Evolutionary conservation across 2,329 filamentous ascomycete species (phyloP), one percentile per base, ranked within the genome.

Genomic region (Cladosporium sp.): DNA sequence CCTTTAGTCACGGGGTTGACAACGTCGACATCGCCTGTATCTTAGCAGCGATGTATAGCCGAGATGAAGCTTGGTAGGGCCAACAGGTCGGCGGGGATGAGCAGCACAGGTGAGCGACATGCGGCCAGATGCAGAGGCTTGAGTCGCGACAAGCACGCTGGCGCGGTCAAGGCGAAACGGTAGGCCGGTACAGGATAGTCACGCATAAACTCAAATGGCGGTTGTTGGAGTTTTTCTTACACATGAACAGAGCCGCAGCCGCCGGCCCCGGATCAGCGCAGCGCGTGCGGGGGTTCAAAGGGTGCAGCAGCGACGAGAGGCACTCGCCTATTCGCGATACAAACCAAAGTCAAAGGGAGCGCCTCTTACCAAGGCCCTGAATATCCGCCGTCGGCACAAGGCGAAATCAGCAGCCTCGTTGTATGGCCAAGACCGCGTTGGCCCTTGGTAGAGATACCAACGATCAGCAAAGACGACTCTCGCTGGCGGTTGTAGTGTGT

Each of bases 391-490:
- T 11, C 48, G 48, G 40, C 33, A 9, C 33, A 43, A 50, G 8
- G 48, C 46, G 48, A 34, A 50, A 43, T 35, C 40, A 37, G 41
- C 40, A 50, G 40, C 40, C 38, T 49, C 31, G 14, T 8, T 34
- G 11, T 37, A 28, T 35, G 48, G 48, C 48, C 48, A 50, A 50
- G 48, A 32, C 48, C 48, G 40, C 40, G 28, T 42, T 50, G 32
- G n/a, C 28, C 40, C 48, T 43, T 43, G 48, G 48, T 43, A 50
- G 22, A 43, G 40, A 43, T 43, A 50, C 31, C 48, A 49, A 41
- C 35, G 18, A 46, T 10, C 33, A 46, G 14, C 34, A 43, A 33
- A 14, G 34, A 42, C 18, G 28, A 41, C 10, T 14, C n/a, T 38
- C 35, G 35, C n/a, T 38, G 35, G 35, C 22, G 22, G 22, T 28